Evolutionary conservation across 345 rosid species (phyloP).

Genomic region (Euphorbia peplus): DNA sequence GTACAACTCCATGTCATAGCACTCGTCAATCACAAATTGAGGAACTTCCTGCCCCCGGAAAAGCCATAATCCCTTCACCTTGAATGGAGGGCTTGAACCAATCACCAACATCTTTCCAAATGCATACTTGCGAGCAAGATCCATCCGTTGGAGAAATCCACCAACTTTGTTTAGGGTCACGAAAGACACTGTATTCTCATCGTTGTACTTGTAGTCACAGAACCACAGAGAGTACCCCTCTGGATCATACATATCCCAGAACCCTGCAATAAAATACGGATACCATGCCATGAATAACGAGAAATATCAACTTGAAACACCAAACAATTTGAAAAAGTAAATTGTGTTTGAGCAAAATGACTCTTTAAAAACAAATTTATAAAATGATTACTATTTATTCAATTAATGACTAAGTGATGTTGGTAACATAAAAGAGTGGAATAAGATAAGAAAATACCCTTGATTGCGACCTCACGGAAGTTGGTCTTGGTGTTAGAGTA

Average conservation of each 20-base stretch:
- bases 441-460: constrained; percentile 44
- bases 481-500: constrained; percentile 93
- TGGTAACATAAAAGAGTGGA: neutral
- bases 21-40: constrained; percentile 77
- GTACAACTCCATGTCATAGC: constrained; percentile 94
- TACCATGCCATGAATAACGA: neutral
- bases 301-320: neutral
- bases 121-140: constrained; percentile 87
- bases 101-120: constrained; percentile 96
- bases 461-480: constrained; percentile 94
- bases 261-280: constrained; percentile 40
- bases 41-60: constrained; percentile 95
- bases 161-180: constrained; percentile 93
- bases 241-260: constrained; percentile 99
- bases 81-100: constrained; percentile 74
- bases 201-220: constrained; percentile 95
- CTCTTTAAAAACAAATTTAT: neutral
- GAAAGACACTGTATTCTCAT: constrained; percentile 83
- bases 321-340: neutral
- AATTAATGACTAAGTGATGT: neutral
- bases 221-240: constrained; percentile 99
- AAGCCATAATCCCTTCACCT: constrained; percentile 94
- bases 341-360: neutral
- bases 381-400: neutral
- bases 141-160: constrained; percentile 97